phyloP scores from a whole-genome alignment of 192 early-diverging fungal genomes.

The Coemansia sp. region DNA sequence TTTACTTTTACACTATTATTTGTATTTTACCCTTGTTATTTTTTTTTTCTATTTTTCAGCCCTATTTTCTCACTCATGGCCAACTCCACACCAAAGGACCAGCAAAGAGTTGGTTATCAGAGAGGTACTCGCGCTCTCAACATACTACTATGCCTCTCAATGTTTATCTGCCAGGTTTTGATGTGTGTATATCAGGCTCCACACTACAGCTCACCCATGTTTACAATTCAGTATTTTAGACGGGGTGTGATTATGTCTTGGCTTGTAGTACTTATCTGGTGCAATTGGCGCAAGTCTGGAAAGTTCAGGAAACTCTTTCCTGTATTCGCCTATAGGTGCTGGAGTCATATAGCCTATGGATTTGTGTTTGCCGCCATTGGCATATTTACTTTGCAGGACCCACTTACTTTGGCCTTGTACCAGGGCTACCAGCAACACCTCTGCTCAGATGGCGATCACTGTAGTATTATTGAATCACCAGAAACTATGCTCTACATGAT shows the following conservation, averaged over 20 bases:
- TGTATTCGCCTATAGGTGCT: neutral
- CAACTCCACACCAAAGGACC: too few relatives aligned
- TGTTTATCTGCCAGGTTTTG: neutral
- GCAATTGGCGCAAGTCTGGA: neutral
- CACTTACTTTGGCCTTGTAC: neutral
- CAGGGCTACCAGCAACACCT: neutral
- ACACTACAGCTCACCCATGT: neutral
- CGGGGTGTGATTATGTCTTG: neutral
- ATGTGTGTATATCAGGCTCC: neutral
- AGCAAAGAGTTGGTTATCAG: neutral
- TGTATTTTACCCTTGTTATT: neutral
- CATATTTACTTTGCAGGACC: neutral
- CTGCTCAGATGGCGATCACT: neutral
- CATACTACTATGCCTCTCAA: neutral
- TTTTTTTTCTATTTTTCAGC: too few relatives aligned
- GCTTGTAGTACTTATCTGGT: neutral
- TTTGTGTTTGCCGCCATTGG: constrained; percentile 3
- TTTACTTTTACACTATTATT: too few relatives aligned
- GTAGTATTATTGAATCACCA: neutral
- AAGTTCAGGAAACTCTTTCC: neutral
- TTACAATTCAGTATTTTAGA: neutral
- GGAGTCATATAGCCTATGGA: neutral
- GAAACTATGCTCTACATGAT: neutral
- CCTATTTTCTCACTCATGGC: neutral
- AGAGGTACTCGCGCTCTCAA: neutral